Evolutionary conservation across 345 rosid genomes (phyloP), one percentile per base, ranked within the genome.

Genomic region (Brassica cretica): DNA sequence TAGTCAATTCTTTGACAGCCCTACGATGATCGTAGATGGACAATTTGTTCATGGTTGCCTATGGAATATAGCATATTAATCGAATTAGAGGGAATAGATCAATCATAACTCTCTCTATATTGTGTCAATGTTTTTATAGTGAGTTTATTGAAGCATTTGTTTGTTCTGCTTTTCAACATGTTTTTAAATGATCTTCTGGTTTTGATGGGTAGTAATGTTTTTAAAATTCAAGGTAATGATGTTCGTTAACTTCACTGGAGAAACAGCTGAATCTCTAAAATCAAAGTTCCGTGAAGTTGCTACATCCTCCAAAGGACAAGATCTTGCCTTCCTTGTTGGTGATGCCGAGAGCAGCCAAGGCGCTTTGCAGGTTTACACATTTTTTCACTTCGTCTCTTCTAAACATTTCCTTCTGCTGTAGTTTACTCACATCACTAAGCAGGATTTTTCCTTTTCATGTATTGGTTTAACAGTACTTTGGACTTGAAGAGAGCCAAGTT

Each of bases 221-320:
- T 55, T 71, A n/a, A 79, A 32, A 37, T 39, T 25, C 76, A 95
- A 95, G 99, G 99, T 87, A 16, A 89, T 95, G 99, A 83, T 95
- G 78, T 95, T 91, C 69, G 1, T 89, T 83, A 91, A 93, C 87
- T 84, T 91, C 76, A 88, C 84, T 58, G 62, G 59, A 61, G 91
- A 83, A 65, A 68, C 33, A 73, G 80, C 89, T 78, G 98, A 90
- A 63, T 80, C 96, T 60, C 81, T 89, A 24, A 84, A 84, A 74
- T 75, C 89, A 73, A 93, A 86, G 70, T 53, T 15, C 60, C 60
- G 60, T 53, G 60, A 53, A 53, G 87, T 90, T 66, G 98, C 96
- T 70, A 86, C 81, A 76, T 86, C 89, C 79, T 84, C 81, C 86
- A 95, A 83, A 82, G 94, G 91, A 80, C 75, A 88, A 67, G 92